Evolutionary conservation across 257 asterid genomes (phyloP), one percentile per base, ranked within the genome.

Genomic region (Echium plantagineum): DNA sequence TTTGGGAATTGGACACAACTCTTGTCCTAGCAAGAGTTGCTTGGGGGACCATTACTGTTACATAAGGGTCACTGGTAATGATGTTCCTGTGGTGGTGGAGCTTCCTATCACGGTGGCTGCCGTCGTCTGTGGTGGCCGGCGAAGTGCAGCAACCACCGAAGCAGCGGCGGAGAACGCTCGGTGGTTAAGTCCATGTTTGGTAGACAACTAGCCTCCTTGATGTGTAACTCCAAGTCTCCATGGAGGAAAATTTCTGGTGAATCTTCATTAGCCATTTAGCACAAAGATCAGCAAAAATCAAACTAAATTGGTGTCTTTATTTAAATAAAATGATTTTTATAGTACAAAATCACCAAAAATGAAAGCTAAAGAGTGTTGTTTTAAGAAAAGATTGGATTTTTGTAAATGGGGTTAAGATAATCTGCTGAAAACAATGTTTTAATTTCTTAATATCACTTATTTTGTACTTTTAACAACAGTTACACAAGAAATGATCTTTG

Each of bases 41-140:
- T 68, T 85, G 95, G 0, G 96, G 96, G 16, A 71, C 91, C 10
- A 74, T 80, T 31, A 90, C 85, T 6, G 93, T 79, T 60, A 84
- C 96, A 59, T 88, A 88, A 18, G 98, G 85, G 57, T 91, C 98
- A 58, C 90, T 85, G 22, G 94, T 85, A 69, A 91, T 85, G 28
- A 83, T 78, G 12, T 78, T 83, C 38, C 79, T 80, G 77, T 59
- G 94, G 81, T 69, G 91, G 70, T 78, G 81, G 17, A 75, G 69
- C 72, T 81, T 77, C 64, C 72, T 59, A 1, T 80, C 83, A 32
- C 12, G 59, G 48, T 38, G 68, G 7, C 60, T 72, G 6, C 53
- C 62, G 21, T 5, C 73, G 67, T 74, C 67, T 55, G 64, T 21
- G 16, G 58, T 63, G 28, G 52, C 64, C 16, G 62, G 61, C 74